Base-by-base conservation (phyloP, 2,329 filamentous ascomycete genomes). In the Pseudogymnoascus sp. region DNA sequence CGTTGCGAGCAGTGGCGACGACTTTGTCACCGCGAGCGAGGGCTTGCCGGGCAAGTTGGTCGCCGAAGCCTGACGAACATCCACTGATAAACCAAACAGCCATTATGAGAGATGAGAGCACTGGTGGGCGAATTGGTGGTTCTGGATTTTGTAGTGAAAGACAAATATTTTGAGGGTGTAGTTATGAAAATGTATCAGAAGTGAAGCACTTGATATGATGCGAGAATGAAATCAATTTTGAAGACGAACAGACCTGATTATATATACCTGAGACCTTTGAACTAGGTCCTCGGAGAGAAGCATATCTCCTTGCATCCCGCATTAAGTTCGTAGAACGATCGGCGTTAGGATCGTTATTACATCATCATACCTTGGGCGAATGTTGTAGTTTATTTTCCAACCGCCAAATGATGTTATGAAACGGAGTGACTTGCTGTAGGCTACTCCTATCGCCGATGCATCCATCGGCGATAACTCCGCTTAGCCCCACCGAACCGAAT, bases 71-170 rank as follows among this genome's bases (percentile, higher is more conserved):
- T 11, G 72, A 75, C 36, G 77, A 78, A 2, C 76, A 75, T n/a
- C 79, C 80, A 8, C 77, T 82, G 66, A 82, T 79, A 68, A 82
- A 76, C 78, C 79, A 82, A 11, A 80, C 76, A 28, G 47, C 9
- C 47, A 57, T 57, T 31, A 13, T 33, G 13, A 33, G 26, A 53
- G 15, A 31, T 33, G 10, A 10, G n/a, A 11, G 0, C 26, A 10
- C 31, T 33, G 31, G 31, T 33, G 11, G 6, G 3, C 6, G 26
- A 17, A 21, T 8, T 28, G 3, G 11, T 26, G 23, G 8, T 17
- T 15, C 11, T 50, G 15, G 13, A 17, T 2, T 31, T 57, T 57
- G 15, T 15, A 19, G n/a, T 33, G 28, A 19, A 57, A 17, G 9
- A 57, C n/a, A 33, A 19, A 11, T 13, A 5, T 33, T 8, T 33